Evolutionary conservation across 2,329 filamentous ascomycete genomes (phyloP), one percentile per base, ranked within the genome.

Genomic region (Aspergillus latus): DNA sequence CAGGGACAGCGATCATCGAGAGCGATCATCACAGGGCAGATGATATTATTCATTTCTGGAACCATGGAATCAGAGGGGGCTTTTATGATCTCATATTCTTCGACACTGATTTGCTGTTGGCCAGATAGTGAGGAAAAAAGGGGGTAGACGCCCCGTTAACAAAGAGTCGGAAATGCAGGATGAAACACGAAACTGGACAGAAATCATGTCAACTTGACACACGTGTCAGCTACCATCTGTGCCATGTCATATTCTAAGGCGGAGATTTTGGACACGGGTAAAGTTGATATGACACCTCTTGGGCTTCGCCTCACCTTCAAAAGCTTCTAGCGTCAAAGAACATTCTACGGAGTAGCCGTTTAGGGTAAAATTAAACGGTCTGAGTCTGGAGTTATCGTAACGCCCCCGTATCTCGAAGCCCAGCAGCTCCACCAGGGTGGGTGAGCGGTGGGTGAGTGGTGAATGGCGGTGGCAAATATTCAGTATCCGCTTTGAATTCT

Each of bases 61-160:
- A 59, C 60, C 60, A 57, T 62, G 60, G 60, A 54, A 59, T 39
- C 15, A 32, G 16, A 26, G 10, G 34, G 28, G n/a, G 48, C 39
- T 29, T 32, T 36, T 43, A 51, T 58, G 51, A 58, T 47, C 26
- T 58, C 56, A 58, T 54, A 36, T 21, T 49, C 30, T 36, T 49
- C 21, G 21, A 2, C 21, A 21, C 21, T 21, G 21, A 21, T 21
- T 37, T 52, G 28, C n/a, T 45, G 32, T 10, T 28, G 37, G 36
- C 39, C 40, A 28, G 29, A 37, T 36, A n/a, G 28, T 4, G 13
- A 46, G 16, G 11, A 11, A 16, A n/a, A 32, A 32, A 46, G 15
- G 44, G 43, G 44, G 44, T 34, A 13, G 29, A 46, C 26, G 13
- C 28, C 13, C 13, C 28, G n/a, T 34, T 16, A 47, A 34, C 30